Base-by-base conservation (phyloP, 2,329 filamentous ascomycete species). In the Trematosphaeria pertusa region DNA sequence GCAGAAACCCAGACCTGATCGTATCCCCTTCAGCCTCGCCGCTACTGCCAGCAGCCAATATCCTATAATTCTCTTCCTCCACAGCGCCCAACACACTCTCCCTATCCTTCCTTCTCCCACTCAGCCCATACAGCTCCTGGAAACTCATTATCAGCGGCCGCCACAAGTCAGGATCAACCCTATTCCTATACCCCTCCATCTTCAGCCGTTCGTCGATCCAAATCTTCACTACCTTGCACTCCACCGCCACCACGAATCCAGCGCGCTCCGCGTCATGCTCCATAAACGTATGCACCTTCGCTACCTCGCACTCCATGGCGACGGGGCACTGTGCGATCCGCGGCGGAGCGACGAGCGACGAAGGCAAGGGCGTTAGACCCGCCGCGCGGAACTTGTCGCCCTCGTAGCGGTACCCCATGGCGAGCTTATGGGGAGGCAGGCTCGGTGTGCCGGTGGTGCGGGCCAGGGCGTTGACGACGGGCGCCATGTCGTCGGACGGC, bases 91-190 rank as follows among this genome's bases (percentile, higher is more conserved):
- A 42, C 11, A 40, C 46, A 8, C 55, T 61, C 14, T 50, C 32
- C 2, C 30, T 54, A 28, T 8, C 24, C 12, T 62, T 36, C 39
- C 69, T 71, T 21, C 46, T 60, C 39, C 50, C 47, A n/a, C 43
- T 55, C 48, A 73, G 55, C 0, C 74, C 75, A 49, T 77, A 77
- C 6, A 76, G 56, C 43, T 78, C 65, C 53, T 74, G 73, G 46
- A 78, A 78, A 36, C 56, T 68, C 73, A 75, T 77, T 33, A 78
- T 73, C 58, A 78, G 59, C 2, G 76, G 75, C 40, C 63, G 60
- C 75, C 75, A 78, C 35, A 60, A 65, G 47, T 77, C 72, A 1
- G 74, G 65, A 48, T 78, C 74, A 39, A 78, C 60, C 3, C 73
- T 61, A 47, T 78, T 77, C 18, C 54, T 42, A 47, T 69, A 42